phyloP scores from a whole-genome alignment of 495 filamentous ascomycete species.

The Hypoxylon intermedium region DNA sequence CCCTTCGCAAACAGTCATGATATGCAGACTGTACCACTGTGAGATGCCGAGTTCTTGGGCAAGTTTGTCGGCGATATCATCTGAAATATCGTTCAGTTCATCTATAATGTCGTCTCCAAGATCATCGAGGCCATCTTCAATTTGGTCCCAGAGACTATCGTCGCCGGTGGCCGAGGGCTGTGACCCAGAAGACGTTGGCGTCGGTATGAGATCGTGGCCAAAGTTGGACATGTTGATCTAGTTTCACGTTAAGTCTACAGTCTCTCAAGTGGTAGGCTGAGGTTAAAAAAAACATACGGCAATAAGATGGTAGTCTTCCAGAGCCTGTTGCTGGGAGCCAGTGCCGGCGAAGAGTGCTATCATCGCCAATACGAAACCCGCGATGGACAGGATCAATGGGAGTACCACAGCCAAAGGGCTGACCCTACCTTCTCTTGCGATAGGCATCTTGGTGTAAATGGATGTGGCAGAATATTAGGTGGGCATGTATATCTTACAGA shows the following conservation, averaged over 20 bases:
- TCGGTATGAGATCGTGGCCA: conserved; percentile 57
- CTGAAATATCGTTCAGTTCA: conserved; percentile 44
- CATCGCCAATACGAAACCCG: conserved; percentile 70
- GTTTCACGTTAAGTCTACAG: conserved; percentile 16
- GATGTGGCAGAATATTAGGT: neutral
- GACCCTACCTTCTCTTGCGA: conserved; percentile 29
- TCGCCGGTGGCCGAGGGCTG: conserved; percentile 27
- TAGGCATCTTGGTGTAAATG: conserved; percentile 26
- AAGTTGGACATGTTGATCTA: conserved; percentile 72
- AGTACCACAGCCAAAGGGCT: conserved; percentile 48
- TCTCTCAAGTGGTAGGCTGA: neutral
- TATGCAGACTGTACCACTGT: conserved; percentile 77
- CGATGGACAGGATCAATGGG: conserved; percentile 57
- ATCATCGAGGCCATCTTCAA: conserved; percentile 37
- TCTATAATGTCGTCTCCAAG: conserved; percentile 44
- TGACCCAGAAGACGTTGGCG: conserved; percentile 32
- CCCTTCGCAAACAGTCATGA: conserved; percentile 74
- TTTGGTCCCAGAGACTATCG: conserved; percentile 29
- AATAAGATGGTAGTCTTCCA: conserved; percentile 70
- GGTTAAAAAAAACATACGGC: conserved; percentile 67
- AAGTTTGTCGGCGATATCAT: conserved; percentile 55
- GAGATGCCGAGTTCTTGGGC: conserved; percentile 61
- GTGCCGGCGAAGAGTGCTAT: conserved; percentile 75
- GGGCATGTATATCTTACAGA: no score
- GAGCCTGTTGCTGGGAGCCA: conserved; percentile 50